Evolutionary conservation across 2,329 filamentous ascomycete genomes (phyloP), one percentile per base, ranked within the genome.

Genomic region (Furcasterigmium furcatum): DNA sequence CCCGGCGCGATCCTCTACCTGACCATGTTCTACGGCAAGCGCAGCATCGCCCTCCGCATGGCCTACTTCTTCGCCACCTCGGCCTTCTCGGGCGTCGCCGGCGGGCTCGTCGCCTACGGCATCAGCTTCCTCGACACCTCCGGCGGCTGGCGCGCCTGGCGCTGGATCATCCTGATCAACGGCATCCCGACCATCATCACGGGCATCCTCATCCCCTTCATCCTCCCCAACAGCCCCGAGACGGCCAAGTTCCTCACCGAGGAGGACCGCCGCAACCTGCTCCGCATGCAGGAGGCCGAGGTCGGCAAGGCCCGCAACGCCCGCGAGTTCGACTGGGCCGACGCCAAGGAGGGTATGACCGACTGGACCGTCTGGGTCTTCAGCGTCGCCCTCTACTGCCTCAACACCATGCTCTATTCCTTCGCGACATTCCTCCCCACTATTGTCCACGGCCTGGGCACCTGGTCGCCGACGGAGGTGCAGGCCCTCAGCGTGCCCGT

Each of bases 401-500:
- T 71, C 18, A 80, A 85, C 51, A 82, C 77, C 3, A 83, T 87
- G 71, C 70, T 87, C 1, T 87, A 87, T 58, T 82, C 82, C 2
- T 86, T 80, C 59, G 77, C 73, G 44, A 85, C 81, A 1, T 88
- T 87, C 57, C 63, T 88, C 29, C 85, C 84, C 0, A 86, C 81
- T 2, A 88, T 88, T 50, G 86, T 88, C 58, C 67, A 74, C 43
- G 76, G 73, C 0, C 76, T 87, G 48, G 80, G 82, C 3, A 60
- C 58, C 3, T 85, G 80, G 63, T 69, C 72, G 0, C 68, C 68
- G 0, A 71, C 79, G 0, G 71, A 83, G 52, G 76, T 84, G 0
- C 84, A 88, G 57, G 80, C 81, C 29, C 68, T 88, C 36, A 88
- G 84, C 0, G 81, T 87, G 18, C 85, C 85, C 2, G 83, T 82